phyloP scores from a whole-genome alignment of 2,329 filamentous ascomycete species.

The Fonsecaea multimorphosa region DNA sequence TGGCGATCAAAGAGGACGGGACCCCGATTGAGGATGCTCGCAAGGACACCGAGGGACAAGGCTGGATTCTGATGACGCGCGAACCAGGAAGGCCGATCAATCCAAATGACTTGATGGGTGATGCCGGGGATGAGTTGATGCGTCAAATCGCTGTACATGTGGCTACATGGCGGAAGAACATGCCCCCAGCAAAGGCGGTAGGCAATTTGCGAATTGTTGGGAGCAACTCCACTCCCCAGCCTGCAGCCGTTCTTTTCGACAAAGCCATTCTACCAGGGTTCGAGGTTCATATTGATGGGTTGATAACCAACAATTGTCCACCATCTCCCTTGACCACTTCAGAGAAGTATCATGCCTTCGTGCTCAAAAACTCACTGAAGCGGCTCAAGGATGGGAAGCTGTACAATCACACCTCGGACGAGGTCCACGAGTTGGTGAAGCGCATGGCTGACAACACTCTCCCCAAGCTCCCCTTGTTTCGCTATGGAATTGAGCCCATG shows the following conservation, averaged over 20 bases:
- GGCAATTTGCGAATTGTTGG: conserved; percentile 33
- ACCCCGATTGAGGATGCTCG: conserved; percentile 3
- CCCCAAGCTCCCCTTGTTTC: conserved; percentile 28
- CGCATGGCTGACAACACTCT: conserved; percentile 28
- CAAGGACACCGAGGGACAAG: conserved; percentile 25
- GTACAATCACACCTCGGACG: conserved; percentile 25
- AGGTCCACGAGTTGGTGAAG: conserved; percentile 23
- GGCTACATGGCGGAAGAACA: conserved; percentile 31
- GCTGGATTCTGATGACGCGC: conserved; percentile 32
- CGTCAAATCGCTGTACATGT: conserved; percentile 29
- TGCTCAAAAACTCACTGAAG: conserved; percentile 18
- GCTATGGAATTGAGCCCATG: conserved; percentile 24
- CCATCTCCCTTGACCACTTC: conserved; percentile 18
- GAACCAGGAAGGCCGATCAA: conserved; percentile 28
- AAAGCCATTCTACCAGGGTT: conserved; percentile 28
- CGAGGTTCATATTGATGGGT: conserved; percentile 30
- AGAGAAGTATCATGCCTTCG: conserved; percentile 22
- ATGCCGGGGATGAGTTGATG: conserved; percentile 28
- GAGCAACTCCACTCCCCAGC: conserved; percentile 14
- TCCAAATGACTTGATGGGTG: conserved; percentile 25
- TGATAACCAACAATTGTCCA: conserved; percentile 22
- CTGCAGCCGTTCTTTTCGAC: conserved; percentile 28
- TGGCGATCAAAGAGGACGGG: conserved; percentile 21
- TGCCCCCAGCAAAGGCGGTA: conserved; percentile 27
- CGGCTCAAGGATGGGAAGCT: conserved; percentile 24